A percentile compares a stretch with the other conserved stretches of the same genome.
Evolutionary conservation across 2,329 filamentous ascomycete species (phyloP).

Genomic region (Raffaelea deltoideospora): DNA sequence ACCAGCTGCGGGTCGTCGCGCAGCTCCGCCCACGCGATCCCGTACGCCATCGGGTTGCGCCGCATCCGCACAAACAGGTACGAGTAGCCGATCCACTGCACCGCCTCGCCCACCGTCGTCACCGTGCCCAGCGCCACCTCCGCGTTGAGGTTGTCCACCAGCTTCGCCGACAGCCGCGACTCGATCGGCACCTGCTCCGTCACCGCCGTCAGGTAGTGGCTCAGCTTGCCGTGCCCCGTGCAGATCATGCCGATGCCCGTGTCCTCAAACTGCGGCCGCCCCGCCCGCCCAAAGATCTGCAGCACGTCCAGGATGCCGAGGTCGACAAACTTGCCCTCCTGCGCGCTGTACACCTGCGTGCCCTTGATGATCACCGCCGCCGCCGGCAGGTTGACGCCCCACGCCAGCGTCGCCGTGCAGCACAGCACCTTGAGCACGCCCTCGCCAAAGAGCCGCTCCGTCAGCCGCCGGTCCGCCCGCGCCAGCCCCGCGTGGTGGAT

Average conservation of each 20-base stretch:
- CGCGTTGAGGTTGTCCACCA: slow-evolving; percentile 94
- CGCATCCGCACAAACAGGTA: slow-evolving; percentile 97
- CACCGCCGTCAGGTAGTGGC: slow-evolving; percentile 82
- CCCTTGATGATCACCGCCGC: slow-evolving; percentile 97
- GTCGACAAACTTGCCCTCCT: slow-evolving; percentile 93
- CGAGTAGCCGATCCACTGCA: slow-evolving; percentile 95
- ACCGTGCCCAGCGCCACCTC: slow-evolving; percentile 91
- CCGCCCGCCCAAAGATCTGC: slow-evolving; percentile 96
- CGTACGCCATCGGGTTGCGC: slow-evolving; percentile 78
- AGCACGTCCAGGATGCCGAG: slow-evolving; percentile 91
- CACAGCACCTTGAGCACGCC: slow-evolving; percentile 94
- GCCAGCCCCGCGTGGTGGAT: slow-evolving; percentile 97
- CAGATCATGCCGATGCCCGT: slow-evolving; percentile 97
- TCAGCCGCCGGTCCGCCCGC: slow-evolving; percentile 83
- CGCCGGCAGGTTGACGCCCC: slow-evolving; percentile 96
- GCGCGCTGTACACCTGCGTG: slow-evolving; percentile 89
- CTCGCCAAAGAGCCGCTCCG: slow-evolving; percentile 80
- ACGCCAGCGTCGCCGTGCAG: slow-evolving; percentile 93
- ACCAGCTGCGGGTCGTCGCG: slow-evolving; percentile 79
- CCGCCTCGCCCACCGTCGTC: slow-evolving; percentile 82
- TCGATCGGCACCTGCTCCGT: slow-evolving; percentile 96
- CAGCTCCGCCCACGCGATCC: slow-evolving; percentile 87
- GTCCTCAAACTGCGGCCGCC: slow-evolving; percentile 93
- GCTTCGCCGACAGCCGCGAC: slow-evolving; percentile 82
- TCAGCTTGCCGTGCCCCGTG: slow-evolving; percentile 83